phyloP scores from a whole-genome alignment of 2,329 filamentous ascomycete species.

The Alternaria gansuensis region DNA sequence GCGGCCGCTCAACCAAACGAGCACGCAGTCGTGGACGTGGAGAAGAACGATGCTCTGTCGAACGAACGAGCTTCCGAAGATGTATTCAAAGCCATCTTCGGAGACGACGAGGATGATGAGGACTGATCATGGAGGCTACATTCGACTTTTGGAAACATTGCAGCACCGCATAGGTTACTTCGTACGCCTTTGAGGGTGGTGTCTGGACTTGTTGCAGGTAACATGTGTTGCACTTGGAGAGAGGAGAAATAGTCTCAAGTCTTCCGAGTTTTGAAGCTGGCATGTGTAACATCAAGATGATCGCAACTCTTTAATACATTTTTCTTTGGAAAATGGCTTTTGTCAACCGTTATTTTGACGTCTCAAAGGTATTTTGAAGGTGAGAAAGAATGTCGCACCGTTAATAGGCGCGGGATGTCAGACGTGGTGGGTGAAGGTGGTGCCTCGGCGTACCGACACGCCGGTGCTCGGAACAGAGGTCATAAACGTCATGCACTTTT shows the following conservation, averaged over 20 bases:
- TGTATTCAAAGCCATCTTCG: constrained; percentile 93
- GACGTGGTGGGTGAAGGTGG: neutral
- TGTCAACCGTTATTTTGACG: no score
- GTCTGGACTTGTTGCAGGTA: no score
- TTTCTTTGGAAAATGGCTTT: no score
- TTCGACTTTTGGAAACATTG: neutral
- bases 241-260: no score
- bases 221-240: no score
- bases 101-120: constrained; percentile 73
- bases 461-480: constrained; percentile 20
- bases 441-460: constrained; percentile 25
- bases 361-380: no score
- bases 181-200: no score
- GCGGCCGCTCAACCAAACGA: constrained; percentile 11
- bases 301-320: no score
- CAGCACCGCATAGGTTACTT: neutral
- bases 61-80: constrained; percentile 77
- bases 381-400: neutral
- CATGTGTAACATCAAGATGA: no score
- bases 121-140: constrained; percentile 7
- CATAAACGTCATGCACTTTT: constrained; percentile 32
- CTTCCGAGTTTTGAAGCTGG: no score
- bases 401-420: constrained; percentile 4
- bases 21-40: constrained; percentile 67
- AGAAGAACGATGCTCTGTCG: constrained; percentile 81